Base-by-base conservation (phyloP, 768 basidiomycete species). In the Stropharia rugosoannulata region DNA sequence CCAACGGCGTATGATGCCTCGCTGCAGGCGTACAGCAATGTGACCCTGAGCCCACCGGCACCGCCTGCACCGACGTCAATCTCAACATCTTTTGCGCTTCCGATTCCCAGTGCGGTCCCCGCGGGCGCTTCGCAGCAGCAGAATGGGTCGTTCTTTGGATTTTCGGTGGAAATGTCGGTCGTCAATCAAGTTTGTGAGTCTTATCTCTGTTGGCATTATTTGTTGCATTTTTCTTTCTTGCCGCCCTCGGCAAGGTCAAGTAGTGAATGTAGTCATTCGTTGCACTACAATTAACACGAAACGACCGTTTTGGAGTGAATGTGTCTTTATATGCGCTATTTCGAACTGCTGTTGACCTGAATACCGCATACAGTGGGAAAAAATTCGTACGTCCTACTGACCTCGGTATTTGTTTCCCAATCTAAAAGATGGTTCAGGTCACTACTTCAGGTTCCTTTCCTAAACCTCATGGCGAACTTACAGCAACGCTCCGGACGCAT, bases 391-490 rank as follows among this genome's bases (percentile, higher is more conserved):
- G 71, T 56, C 19, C 12, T 1, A 4, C 5, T 4, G 13, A 18
- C 7, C n/a, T 25, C 15, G n/a, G 22, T 46, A 27, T 32, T 22
- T 12, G 4, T 29, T 25, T 7, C 22, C 45, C 15, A 27, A 29
- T 12, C 11, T 18, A 7, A 27, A 46, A 9, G 29, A 15, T 11
- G 18, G 16, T 27, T 22, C 25, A 85, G 84, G 39, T 73, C 82
- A 5, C 69, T 76, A 19, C 62, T 85, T 11, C 72, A 78, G 44
- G 78, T 86, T 27, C 78, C 85, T 1, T 90, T 91, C 71, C 77
- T 91, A n/a, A 93, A 93, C 68, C 76, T 92, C 29, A 81, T 94
- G 73, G 75, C 83, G 7, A 87, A 88, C 59, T 73, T 94, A 5
- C 75, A 75, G 49, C 75, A 80, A 53, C 80, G 91, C 27, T 81